phyloP scores from a whole-genome alignment of 306 rosid species.

The Echinosophora koreensis region DNA sequence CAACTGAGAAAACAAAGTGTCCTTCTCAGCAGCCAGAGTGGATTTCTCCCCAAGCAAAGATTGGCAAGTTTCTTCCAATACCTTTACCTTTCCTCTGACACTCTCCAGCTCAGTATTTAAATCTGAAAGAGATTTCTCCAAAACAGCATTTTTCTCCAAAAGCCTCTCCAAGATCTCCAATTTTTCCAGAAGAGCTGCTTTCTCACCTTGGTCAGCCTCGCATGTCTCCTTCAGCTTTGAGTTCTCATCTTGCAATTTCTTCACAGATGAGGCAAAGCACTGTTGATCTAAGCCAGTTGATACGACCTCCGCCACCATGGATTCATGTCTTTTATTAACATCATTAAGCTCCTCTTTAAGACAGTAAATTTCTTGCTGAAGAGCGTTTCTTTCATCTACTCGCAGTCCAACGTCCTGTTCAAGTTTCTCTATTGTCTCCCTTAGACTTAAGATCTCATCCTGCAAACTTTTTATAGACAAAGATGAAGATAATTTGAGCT shows the following conservation, averaged over 20 bases:
- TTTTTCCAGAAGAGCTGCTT: slow-evolving; percentile 66
- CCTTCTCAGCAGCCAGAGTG: slow-evolving; percentile 72
- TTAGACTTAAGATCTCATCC: slow-evolving; percentile 75
- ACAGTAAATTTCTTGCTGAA: slow-evolving; percentile 87
- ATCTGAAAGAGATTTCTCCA: slow-evolving; percentile 79
- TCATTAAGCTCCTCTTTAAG: slow-evolving; percentile 80
- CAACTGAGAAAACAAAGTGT: slow-evolving; percentile 70
- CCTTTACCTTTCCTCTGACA: slow-evolving; percentile 65
- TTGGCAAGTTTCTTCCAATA: slow-evolving; percentile 71
- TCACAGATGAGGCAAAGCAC: slow-evolving; percentile 73
- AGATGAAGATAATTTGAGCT: slow-evolving; percentile 72
- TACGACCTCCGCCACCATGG: slow-evolving; percentile 69
- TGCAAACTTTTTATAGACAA: slow-evolving; percentile 68
- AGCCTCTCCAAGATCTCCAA: slow-evolving; percentile 77
- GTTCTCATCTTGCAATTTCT: slow-evolving; percentile 72
- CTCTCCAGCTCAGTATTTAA: slow-evolving; percentile 73
- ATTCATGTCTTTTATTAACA: slow-evolving; percentile 61
- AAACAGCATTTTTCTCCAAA: slow-evolving; percentile 69
- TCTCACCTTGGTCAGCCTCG: slow-evolving; percentile 65
- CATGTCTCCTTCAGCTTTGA: slow-evolving; percentile 68
- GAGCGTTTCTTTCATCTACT: slow-evolving; percentile 84
- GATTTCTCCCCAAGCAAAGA: slow-evolving; percentile 71
- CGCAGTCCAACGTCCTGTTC: slow-evolving; percentile 77
- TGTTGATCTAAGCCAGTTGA: slow-evolving; percentile 72
- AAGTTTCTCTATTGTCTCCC: slow-evolving; percentile 73